Evolutionary conservation across 2,329 filamentous ascomycete genomes (phyloP).

Genomic region (Cladorrhinum sp.): DNA sequence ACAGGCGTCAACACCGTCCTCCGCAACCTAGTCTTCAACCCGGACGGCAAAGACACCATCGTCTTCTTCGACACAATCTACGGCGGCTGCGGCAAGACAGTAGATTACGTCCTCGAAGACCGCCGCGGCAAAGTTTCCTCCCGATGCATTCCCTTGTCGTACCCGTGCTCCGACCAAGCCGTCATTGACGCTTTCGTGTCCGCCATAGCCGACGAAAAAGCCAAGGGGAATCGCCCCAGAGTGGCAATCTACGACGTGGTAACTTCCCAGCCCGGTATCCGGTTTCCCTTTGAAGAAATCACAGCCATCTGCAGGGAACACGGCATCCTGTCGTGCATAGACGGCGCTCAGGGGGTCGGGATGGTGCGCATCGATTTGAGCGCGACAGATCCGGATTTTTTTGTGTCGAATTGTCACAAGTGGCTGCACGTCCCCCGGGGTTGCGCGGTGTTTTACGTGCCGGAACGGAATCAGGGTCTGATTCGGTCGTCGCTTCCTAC

Average conservation of each 20-base stretch:
- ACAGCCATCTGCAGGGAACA: slow-evolving; percentile 61
- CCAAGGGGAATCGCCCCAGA: slow-evolving; percentile 59
- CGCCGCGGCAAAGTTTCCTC: slow-evolving; percentile 44
- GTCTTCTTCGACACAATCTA: slow-evolving; percentile 79
- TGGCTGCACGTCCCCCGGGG: slow-evolving; percentile 82
- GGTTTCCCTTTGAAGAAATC: slow-evolving; percentile 73
- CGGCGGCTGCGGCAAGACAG: slow-evolving; percentile 69
- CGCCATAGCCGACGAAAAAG: slow-evolving; percentile 51
- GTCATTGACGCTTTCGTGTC: slow-evolving; percentile 60
- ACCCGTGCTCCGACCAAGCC: slow-evolving; percentile 68
- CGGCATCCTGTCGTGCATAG: slow-evolving; percentile 70
- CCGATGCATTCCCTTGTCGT: slow-evolving; percentile 58
- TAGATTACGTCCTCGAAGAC: slow-evolving; percentile 69
- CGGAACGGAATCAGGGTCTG: slow-evolving; percentile 69
- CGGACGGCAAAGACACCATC: slow-evolving; percentile 73
- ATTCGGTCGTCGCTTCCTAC: slow-evolving; percentile 75
- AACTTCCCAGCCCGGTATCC: slow-evolving; percentile 72
- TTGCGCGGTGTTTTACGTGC: slow-evolving; percentile 78
- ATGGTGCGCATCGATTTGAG: slow-evolving; percentile 69
- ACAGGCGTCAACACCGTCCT: slow-evolving; percentile 75
- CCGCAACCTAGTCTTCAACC: slow-evolving; percentile 66
- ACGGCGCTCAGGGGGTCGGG: slow-evolving; percentile 82
- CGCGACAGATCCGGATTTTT: slow-evolving; percentile 74
- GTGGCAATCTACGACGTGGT: slow-evolving; percentile 78
- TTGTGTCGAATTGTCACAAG: slow-evolving; percentile 84